A percentile compares a stretch with the other conserved stretches of the same genome.
phyloP scores from a whole-genome alignment of 1,284 basidiomycete species.

The Apiotrichum laibachii region DNA sequence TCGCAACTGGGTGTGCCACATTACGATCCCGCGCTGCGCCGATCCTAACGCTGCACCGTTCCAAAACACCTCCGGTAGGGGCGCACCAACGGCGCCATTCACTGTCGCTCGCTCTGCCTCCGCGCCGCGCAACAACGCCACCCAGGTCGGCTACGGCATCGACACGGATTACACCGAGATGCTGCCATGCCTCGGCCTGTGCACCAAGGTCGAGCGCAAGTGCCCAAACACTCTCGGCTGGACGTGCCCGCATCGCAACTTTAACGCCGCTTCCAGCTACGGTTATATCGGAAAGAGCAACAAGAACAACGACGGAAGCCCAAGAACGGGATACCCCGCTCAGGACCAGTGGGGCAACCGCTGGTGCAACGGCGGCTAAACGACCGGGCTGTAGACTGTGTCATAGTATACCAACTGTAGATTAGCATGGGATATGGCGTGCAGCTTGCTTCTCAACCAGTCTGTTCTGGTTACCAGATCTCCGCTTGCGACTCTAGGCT shows the following conservation, averaged over 20 bases:
- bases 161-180: slow-evolving; percentile 58
- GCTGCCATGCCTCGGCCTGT: slow-evolving; percentile 73
- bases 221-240: slow-evolving; percentile 65
- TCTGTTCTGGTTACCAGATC: too few relatives aligned
- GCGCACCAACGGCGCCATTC: slow-evolving; percentile 32
- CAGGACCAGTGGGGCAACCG: slow-evolving; percentile 73
- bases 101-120: slow-evolving; percentile 53
- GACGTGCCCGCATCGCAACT: slow-evolving; percentile 63
- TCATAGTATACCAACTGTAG: too few relatives aligned
- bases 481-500: too few relatives aligned
- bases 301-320: slow-evolving; percentile 51
- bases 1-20: slow-evolving; percentile 71
- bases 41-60: slow-evolving; percentile 40
- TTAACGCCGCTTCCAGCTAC: slow-evolving; percentile 69
- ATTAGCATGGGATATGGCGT: too few relatives aligned
- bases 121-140: slow-evolving; percentile 43
- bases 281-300: slow-evolving; percentile 68
- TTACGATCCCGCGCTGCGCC: slow-evolving; percentile 68
- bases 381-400: neutral
- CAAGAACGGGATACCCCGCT: slow-evolving; percentile 55
- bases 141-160: slow-evolving; percentile 29
- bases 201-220: slow-evolving; percentile 67
- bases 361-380: slow-evolving; percentile 61
- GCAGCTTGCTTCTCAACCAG: too few relatives aligned
- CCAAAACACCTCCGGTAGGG: slow-evolving; percentile 30